A percentile compares a stretch with the other conserved stretches of the same genome.
These are phyloP conservation scores for Tetracladium setigerum DNA, from an alignment of 495 filamentous ascomycete species.

Conservation along the genomic window DNA sequence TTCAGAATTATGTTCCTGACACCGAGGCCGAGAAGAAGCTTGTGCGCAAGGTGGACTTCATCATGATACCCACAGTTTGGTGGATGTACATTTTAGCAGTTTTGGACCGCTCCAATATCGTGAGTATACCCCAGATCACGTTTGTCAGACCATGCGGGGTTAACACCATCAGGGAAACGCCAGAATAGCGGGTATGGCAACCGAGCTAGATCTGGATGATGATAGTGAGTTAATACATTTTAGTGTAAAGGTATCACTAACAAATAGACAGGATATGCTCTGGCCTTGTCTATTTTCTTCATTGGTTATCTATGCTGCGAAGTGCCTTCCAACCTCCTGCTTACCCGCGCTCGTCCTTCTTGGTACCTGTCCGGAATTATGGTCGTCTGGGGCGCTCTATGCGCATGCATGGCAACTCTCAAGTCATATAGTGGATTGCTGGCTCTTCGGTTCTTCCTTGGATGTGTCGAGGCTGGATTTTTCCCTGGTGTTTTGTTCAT, in stretches of 20 bases:
- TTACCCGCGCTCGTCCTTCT: constrained; percentile 42
- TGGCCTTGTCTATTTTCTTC: constrained; percentile 35
- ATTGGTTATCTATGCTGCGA: constrained; percentile 30
- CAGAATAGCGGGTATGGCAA: too few species aligned
- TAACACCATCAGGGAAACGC: too few species aligned
- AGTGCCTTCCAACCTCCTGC: constrained; percentile 51
- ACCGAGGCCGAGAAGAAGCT: constrained; percentile 3
- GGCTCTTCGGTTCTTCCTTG: constrained; percentile 30
- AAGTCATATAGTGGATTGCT: constrained; percentile 32
- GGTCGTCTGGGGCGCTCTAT: constrained; percentile 31
- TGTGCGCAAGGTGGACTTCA: not conserved
- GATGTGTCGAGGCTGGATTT: constrained; percentile 32
- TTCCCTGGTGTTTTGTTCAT: constrained; percentile 21
- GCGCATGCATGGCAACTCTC: constrained; percentile 30
- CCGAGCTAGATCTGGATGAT: too few species aligned
- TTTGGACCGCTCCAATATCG: too few species aligned
- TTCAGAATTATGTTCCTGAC: constrained; percentile 1
- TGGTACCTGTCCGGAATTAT: constrained; percentile 36
- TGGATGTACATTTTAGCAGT: too few species aligned
- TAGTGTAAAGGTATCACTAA: too few species aligned
- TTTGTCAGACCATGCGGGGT: too few species aligned
- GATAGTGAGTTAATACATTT: too few species aligned
- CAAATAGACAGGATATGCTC: not conserved
- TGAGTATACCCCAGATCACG: too few species aligned
- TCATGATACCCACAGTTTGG: not conserved